Evolutionary conservation across 306 rosid species (phyloP), one percentile per base, ranked within the genome.

Genomic region (Rosa persica): DNA sequence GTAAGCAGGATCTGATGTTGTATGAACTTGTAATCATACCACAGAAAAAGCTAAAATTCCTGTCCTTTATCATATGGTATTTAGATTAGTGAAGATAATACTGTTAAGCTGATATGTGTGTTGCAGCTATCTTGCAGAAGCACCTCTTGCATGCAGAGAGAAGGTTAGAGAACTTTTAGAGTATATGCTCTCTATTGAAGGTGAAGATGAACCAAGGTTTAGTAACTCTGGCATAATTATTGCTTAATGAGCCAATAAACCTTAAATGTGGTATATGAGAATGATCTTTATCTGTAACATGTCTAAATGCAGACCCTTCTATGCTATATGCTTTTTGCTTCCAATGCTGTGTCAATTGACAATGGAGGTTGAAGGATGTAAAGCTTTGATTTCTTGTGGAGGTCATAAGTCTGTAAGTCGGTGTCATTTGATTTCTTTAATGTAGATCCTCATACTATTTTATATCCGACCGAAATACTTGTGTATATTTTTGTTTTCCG

Each of bases 71-170:
- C 57, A 17, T 49, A 49, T 73, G 46, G 13, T 20, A 36, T 19
- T 51, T 34, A n/a, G 48, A 72, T 52, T 36, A 72, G 44, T 27
- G 17, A 34, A 42, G 64, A 20, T 48, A 39, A 30, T 11, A 47
- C 55, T 58, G 66, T 70, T 46, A 54, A 43, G 74, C 34, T 46
- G 62, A 69, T 70, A 23, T 72, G 54, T 71, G n/a, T 85, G 78
- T 80, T 85, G 83, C 95, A 95, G 98, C 86, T 95, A 90, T 85
- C 98, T 95, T 81, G 98, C 98, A 76, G 95, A 95, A 86, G 86
- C 91, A 20, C 98, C 98, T 3, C 57, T 81, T 76, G 98, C 98
- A 82, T 89, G 93, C 89, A 66, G 81, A 73, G 97, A 89, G 82
- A 92, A 87, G 83, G 93, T 94, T 72, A 82, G 20, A 72, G 90